phyloP scores from a whole-genome alignment of 202 grass and related monocot species.

The Carex sylvatica region DNA sequence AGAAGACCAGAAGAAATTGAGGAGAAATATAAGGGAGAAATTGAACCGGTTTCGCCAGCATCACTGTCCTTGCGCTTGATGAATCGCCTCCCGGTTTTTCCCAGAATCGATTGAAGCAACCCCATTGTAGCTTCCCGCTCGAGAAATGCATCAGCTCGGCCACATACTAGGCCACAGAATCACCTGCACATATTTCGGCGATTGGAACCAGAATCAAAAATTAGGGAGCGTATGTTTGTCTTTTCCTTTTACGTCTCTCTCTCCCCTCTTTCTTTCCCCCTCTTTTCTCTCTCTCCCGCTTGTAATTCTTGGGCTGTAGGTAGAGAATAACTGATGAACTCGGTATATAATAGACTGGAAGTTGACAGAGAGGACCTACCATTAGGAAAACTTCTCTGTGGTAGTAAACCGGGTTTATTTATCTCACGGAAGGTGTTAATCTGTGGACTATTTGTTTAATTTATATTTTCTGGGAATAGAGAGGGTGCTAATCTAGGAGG shows the following conservation, averaged over 20 bases:
- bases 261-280: background rate
- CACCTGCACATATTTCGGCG: conserved; percentile 12
- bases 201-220: background rate
- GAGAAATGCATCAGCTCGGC: conserved; percentile 37
- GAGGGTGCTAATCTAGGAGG: background rate
- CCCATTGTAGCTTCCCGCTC: conserved; percentile 60
- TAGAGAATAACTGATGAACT: background rate
- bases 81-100: conserved; percentile 58
- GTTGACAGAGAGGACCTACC: background rate
- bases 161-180: background rate
- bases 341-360: background rate
- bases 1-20: conserved; percentile 1
- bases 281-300: background rate
- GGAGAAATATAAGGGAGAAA: background rate
- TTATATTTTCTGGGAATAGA: background rate
- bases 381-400: background rate
- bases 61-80: conserved; percentile 92
- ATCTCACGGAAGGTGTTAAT: background rate
- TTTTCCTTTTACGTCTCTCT: background rate
- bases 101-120: conserved; percentile 73
- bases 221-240: background rate
- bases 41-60: conserved; percentile 68
- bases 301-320: background rate
- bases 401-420: background rate
- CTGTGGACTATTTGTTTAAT: background rate